A percentile compares a stretch with the other conserved stretches of the same genome.
These are phyloP conservation scores for Globisporangium okanoganense DNA, from an alignment of 352 stramenopile genomes.

Conservation along the genomic window DNA sequence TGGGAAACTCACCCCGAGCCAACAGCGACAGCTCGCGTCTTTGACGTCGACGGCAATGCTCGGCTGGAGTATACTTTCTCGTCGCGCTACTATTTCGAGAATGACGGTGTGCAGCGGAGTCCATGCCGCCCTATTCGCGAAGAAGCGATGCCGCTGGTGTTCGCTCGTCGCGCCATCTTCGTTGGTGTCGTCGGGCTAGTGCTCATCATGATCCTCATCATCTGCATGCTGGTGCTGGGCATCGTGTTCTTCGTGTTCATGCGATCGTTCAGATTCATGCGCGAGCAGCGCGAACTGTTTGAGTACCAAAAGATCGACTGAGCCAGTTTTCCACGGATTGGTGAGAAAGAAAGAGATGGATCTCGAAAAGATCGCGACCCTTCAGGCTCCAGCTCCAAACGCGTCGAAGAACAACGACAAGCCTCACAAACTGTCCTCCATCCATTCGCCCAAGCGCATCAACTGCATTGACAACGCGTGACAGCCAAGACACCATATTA, in stretches of 20 bases:
- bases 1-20: slow-evolving; percentile 44
- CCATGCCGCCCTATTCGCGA: slow-evolving; percentile 26
- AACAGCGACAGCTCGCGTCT: slow-evolving; percentile 20
- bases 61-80: slow-evolving; percentile 23
- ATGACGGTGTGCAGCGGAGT: neutral
- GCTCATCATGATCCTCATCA: slow-evolving; percentile 9
- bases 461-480: neutral
- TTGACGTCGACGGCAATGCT: slow-evolving; percentile 16
- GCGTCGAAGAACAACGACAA: neutral
- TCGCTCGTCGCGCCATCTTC: slow-evolving; percentile 12
- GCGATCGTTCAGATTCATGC: slow-evolving; percentile 21
- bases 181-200: slow-evolving; percentile 11
- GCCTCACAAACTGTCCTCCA: neutral
- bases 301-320: slow-evolving; percentile 18
- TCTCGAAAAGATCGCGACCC: slow-evolving; percentile 17
- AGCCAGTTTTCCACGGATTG: neutral
- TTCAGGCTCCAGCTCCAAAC: slow-evolving; percentile 21
- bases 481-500: neutral
- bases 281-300: slow-evolving; percentile 17
- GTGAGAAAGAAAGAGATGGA: neutral
- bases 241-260: slow-evolving; percentile 1
- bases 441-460: neutral
- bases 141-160: slow-evolving; percentile 9
- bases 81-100: slow-evolving; percentile 23
- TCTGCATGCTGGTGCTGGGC: neutral